Conservation (phyloP, 202 grass and related monocot species). For the Dendrocalamus latiflorus region DNA sequence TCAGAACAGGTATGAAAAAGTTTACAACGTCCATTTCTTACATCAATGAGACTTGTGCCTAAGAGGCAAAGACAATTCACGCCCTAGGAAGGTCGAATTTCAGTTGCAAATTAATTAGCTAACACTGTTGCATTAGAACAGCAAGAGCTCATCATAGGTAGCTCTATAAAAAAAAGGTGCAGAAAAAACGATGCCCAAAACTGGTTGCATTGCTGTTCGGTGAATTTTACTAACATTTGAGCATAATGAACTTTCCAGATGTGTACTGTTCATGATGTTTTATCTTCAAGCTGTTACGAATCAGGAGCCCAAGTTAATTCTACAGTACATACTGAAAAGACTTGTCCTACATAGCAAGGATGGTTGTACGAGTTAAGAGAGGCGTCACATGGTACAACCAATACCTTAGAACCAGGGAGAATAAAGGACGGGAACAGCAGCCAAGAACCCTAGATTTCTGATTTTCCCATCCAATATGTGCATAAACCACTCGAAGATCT, state of each 20-base stretch:
- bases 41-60: not conserved
- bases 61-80: not conserved
- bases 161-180: not conserved
- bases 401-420: not conserved
- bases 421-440: not conserved
- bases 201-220: too few relatives aligned
- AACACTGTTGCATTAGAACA: too few relatives aligned
- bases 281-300: not conserved
- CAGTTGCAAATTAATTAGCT: not conserved
- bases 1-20: not conserved
- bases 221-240: not conserved
- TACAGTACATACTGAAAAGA: too few relatives aligned
- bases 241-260: too few relatives aligned
- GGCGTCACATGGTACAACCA: too few relatives aligned
- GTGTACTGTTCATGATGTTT: not conserved
- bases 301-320: not conserved
- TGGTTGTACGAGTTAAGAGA: too few relatives aligned
- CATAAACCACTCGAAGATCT: not conserved
- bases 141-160: too few relatives aligned
- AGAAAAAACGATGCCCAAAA: not conserved
- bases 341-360: not conserved
- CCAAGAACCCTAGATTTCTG: not conserved
- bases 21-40: not conserved
- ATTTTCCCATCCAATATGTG: not conserved
- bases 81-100: not conserved